These are phyloP conservation scores for Paramecium caudatum DNA, from an alignment of 73 alveolate species.

Conservation along the genomic window DNA sequence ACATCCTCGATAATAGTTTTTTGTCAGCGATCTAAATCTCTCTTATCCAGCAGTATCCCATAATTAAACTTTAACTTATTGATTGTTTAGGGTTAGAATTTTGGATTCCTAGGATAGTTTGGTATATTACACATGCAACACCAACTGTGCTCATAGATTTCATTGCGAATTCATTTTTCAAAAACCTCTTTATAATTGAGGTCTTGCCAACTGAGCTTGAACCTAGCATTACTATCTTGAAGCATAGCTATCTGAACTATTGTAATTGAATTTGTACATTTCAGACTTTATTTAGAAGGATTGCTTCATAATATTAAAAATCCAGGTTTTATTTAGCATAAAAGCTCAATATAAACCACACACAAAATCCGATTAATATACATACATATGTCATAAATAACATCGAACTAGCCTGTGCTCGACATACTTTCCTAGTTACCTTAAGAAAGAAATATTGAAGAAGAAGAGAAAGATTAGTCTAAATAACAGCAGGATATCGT, in stretches of 20 bases:
- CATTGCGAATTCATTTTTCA: constrained; percentile 54
- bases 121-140: not conserved
- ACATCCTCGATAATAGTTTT: constrained; percentile 49
- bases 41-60: constrained; percentile 74
- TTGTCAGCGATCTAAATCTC: constrained; percentile 26
- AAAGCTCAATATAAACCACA: too few relatives aligned
- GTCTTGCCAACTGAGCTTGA: constrained; percentile 51
- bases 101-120: not conserved
- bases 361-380: too few relatives aligned
- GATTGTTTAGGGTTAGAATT: not conserved
- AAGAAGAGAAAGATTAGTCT: too few relatives aligned
- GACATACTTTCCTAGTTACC: too few relatives aligned
- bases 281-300: constrained; percentile 14
- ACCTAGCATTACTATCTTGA: not conserved
- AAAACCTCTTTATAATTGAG: not conserved
- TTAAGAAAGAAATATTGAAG: too few relatives aligned
- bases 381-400: too few relatives aligned
- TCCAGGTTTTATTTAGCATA: too few relatives aligned
- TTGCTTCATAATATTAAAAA: too few relatives aligned
- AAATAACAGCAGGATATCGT: too few relatives aligned
- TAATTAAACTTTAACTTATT: constrained; percentile 26
- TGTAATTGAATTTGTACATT: not conserved
- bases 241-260: not conserved
- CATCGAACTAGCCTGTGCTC: too few relatives aligned
- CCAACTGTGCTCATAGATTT: constrained; percentile 61